phyloP scores from a whole-genome alignment of 164 flowering plant species.

The Annona squamosa region DNA sequence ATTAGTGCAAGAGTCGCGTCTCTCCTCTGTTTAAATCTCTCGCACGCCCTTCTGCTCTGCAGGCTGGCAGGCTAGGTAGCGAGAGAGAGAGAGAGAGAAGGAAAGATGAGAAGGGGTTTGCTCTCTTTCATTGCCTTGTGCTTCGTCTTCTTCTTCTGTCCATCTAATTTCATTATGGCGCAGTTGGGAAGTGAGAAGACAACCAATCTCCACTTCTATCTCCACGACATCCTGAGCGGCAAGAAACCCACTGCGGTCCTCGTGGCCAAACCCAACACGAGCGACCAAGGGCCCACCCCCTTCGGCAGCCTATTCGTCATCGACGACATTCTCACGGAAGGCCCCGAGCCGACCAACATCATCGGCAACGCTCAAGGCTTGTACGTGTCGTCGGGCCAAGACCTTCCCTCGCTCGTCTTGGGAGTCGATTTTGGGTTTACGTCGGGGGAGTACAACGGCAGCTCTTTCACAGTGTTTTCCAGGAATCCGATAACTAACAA shows the following conservation, averaged over 20 bases:
- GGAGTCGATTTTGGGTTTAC: slow-evolving; percentile 11
- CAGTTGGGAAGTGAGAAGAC: slow-evolving; percentile 20
- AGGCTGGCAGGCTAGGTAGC: too few species aligned
- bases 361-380: slow-evolving; percentile 43
- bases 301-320: slow-evolving; percentile 28
- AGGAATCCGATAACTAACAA: slow-evolving; percentile 8
- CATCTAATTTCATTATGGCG: not conserved
- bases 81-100: not conserved
- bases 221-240: slow-evolving; percentile 57
- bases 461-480: slow-evolving; percentile 19
- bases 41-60: too few species aligned
- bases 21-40: not conserved
- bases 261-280: slow-evolving; percentile 23
- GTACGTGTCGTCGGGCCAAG: slow-evolving; percentile 26
- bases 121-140: not conserved
- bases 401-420: slow-evolving; percentile 25
- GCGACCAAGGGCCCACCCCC: slow-evolving; percentile 5
- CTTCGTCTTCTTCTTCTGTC: not conserved
- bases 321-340: slow-evolving; percentile 34
- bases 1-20: not conserved
- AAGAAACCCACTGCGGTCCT: slow-evolving; percentile 24
- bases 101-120: slow-evolving; percentile 4
- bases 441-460: slow-evolving; percentile 20
- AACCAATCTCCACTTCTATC: slow-evolving; percentile 48
- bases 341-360: slow-evolving; percentile 30